Evolutionary conservation across 225 moss, liverwort and hornwort genomes (phyloP).

Genomic region (Rhytidiadelphus loreus): DNA sequence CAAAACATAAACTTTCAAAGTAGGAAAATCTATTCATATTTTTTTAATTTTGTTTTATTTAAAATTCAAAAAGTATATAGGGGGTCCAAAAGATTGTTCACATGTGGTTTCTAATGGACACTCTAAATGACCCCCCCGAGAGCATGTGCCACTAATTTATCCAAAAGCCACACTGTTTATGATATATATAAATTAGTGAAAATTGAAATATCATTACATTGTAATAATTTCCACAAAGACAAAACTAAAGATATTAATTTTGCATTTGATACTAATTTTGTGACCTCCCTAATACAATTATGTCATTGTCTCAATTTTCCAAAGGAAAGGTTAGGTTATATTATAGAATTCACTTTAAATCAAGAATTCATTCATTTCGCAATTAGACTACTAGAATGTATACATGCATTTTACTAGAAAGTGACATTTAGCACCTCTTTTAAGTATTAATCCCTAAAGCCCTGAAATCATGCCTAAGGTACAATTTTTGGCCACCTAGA

Average conservation of each 20-base stretch:
- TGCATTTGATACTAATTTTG: neutral
- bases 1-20: too few relatives aligned
- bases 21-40: too few relatives aligned
- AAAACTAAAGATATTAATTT: neutral
- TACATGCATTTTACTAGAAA: rapidly evolving
- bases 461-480: too few relatives aligned
- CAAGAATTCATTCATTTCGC: neutral
- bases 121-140: too few relatives aligned
- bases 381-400: neutral
- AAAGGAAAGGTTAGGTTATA: neutral
- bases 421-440: neutral
- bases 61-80: too few relatives aligned
- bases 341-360: neutral
- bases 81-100: too few relatives aligned
- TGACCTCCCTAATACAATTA: too few relatives aligned
- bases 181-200: neutral
- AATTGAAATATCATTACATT: neutral
- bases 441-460: too few relatives aligned
- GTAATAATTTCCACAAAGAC: neutral
- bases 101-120: too few relatives aligned
- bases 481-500: too few relatives aligned
- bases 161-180: neutral
- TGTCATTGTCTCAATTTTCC: neutral
- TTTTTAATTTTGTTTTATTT: too few relatives aligned
- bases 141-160: neutral